A percentile compares a stretch with the other conserved stretches of the same genome.
Conservation (phyloP, 1,139 yeast genomes). For the Arxiozyma bovina region DNA sequence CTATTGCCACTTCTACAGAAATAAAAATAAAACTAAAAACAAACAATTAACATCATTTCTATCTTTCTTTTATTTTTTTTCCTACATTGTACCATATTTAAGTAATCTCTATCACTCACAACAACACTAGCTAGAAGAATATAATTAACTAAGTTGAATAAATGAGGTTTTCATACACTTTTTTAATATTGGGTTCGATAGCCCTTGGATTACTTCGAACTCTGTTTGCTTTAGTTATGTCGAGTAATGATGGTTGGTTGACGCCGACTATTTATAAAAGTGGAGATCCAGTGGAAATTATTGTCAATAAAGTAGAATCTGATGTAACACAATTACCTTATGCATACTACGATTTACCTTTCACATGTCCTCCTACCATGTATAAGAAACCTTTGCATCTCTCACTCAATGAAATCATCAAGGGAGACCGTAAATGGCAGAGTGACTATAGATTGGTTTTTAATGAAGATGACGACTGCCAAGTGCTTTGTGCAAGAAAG, state of each 20-base stretch:
- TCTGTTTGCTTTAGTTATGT: neutral
- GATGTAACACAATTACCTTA: conserved; percentile 71
- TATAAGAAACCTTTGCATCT: conserved; percentile 52
- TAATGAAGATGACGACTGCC: conserved; percentile 57
- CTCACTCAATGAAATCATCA: conserved; percentile 66
- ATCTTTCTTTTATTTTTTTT: neutral
- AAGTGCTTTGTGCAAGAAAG: conserved; percentile 54
- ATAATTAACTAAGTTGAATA: neutral
- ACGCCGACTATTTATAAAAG: conserved; percentile 26
- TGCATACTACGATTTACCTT: conserved; percentile 68
- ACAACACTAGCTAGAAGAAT: neutral
- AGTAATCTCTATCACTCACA: neutral
- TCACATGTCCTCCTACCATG: conserved; percentile 64
- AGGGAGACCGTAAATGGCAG: conserved; percentile 75
- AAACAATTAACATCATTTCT: neutral
- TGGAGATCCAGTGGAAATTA: conserved; percentile 59
- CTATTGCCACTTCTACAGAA: too few species aligned
- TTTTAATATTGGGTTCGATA: neutral
- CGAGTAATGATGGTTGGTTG: conserved; percentile 20
- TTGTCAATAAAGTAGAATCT: conserved; percentile 72
- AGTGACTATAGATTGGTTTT: conserved; percentile 59
- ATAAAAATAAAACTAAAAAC: neutral
- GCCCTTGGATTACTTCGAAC: conserved; percentile 4
- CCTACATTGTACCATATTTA: neutral
- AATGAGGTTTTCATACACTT: conserved; percentile 2